A percentile compares a stretch with the other conserved stretches of the same genome.
These are phyloP conservation scores for Fusarium sororula DNA, from an alignment of 2,329 filamentous ascomycete genomes.

Conservation along the genomic window DNA sequence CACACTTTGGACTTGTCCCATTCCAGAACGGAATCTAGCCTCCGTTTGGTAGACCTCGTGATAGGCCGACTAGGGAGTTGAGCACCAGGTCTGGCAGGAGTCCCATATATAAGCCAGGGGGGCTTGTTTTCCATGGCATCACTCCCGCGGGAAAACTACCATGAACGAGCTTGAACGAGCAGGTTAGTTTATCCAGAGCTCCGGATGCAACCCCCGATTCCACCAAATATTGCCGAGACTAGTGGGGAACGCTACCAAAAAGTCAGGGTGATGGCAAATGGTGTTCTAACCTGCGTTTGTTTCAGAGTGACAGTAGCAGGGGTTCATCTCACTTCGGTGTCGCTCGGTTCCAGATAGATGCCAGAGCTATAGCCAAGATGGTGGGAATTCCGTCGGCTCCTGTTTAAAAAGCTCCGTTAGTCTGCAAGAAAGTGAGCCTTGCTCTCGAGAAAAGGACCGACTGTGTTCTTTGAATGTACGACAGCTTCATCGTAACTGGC, in stretches of 20 bases:
- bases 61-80: neutral
- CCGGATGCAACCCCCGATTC: neutral
- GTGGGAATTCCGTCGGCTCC: conserved; percentile 8
- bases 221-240: neutral
- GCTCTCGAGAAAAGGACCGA: conserved; percentile 11
- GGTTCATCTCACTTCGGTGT: neutral
- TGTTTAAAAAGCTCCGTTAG: neutral
- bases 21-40: conserved; percentile 11
- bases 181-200: neutral
- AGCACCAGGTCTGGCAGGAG: neutral
- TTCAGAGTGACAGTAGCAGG: neutral
- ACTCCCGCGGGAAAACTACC: neutral
- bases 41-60: neutral
- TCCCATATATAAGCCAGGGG: neutral
- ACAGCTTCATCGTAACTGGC: neutral
- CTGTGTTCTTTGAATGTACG: neutral
- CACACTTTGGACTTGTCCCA: conserved; percentile 1
- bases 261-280: neutral
- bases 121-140: neutral
- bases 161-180: neutral
- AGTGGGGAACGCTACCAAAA: neutral
- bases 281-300: neutral
- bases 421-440: neutral
- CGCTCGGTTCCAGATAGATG: neutral
- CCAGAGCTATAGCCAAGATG: neutral